Percentiles rank a stretch among this genome's conserved stretches.
These are phyloP conservation scores for Gossypium trilobum DNA, from an alignment of 441 rosid genomes.

Conservation along the genomic window DNA sequence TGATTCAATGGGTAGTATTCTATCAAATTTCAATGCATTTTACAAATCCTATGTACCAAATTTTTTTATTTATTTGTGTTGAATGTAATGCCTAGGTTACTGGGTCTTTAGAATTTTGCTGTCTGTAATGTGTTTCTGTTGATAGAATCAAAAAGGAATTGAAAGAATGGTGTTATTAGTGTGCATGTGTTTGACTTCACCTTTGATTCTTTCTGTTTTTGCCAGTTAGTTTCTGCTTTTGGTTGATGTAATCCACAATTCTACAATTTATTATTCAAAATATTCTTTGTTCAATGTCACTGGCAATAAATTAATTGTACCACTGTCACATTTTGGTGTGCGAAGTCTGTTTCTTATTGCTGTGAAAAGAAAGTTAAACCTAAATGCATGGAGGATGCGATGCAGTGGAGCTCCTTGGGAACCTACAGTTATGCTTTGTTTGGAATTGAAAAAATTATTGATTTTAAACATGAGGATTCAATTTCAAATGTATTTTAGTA, in stretches of 20 bases:
- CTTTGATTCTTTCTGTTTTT: background rate
- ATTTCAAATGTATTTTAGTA: background rate
- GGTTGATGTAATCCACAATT: background rate
- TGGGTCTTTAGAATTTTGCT: constrained; percentile 9
- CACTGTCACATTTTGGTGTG: background rate
- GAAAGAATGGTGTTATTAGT: background rate
- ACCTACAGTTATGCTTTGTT: background rate
- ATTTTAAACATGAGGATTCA: background rate
- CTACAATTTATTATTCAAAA: background rate
- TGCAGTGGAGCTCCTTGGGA: background rate
- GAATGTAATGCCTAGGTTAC: background rate
- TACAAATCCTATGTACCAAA: constrained; percentile 3
- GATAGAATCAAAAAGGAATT: background rate
- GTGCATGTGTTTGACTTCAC: background rate
- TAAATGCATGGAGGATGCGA: background rate
- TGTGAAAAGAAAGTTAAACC: background rate
- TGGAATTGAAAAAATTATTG: background rate
- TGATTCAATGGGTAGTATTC: constrained; percentile 3
- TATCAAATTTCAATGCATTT: background rate
- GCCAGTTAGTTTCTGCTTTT: background rate
- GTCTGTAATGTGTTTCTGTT: background rate
- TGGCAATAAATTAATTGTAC: background rate
- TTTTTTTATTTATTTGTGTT: background rate
- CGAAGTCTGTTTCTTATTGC: background rate
- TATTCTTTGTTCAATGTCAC: background rate